Percentiles rank a stretch among this genome's conserved stretches.
Conservation (phyloP, 164 flowering plant species). For the Aristolochia fimbriata region DNA sequence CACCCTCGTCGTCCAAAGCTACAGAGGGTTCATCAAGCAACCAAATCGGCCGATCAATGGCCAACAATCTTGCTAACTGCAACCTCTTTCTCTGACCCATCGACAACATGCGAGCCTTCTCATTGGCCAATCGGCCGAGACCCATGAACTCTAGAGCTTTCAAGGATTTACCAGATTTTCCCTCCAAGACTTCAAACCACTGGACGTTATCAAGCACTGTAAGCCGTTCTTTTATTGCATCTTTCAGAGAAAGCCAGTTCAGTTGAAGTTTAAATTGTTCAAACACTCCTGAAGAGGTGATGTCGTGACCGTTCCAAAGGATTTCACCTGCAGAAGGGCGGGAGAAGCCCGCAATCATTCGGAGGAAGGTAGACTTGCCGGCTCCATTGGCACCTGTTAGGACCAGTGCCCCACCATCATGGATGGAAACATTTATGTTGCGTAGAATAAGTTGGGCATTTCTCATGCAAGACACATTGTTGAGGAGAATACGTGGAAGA, state of each 20-base stretch:
- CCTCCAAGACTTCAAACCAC: conserved; percentile 83
- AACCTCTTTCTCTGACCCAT: conserved; percentile 89
- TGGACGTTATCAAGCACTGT: conserved; percentile 71
- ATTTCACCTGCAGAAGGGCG: conserved; percentile 81
- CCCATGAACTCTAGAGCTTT: conserved; percentile 85
- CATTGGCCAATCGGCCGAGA: conserved; percentile 57
- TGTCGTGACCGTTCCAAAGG: conserved; percentile 88
- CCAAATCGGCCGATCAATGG: conserved; percentile 90
- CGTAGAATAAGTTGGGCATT: conserved; percentile 73
- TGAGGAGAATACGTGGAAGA: conserved; percentile 61
- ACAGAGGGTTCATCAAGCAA: conserved; percentile 94
- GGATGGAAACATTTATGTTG: conserved; percentile 62
- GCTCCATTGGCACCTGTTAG: conserved; percentile 78
- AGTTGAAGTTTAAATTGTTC: conserved; percentile 88
- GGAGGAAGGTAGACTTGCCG: conserved; percentile 76
- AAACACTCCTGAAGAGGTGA: conserved; percentile 60
- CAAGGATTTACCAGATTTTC: conserved; percentile 52
- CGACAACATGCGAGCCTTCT: conserved; percentile 74
- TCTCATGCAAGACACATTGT: conserved; percentile 89
- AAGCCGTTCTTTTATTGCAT: conserved; percentile 62
- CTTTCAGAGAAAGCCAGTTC: conserved; percentile 84
- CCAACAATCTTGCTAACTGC: conserved; percentile 77
- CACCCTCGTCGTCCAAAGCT: conserved; percentile 87
- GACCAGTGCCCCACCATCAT: conserved; percentile 83
- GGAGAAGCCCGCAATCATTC: conserved; percentile 85